Percentiles rank a stretch among this genome's conserved stretches.
Conservation (phyloP, 345 rosid genomes). For the Anacardium occidentale region DNA sequence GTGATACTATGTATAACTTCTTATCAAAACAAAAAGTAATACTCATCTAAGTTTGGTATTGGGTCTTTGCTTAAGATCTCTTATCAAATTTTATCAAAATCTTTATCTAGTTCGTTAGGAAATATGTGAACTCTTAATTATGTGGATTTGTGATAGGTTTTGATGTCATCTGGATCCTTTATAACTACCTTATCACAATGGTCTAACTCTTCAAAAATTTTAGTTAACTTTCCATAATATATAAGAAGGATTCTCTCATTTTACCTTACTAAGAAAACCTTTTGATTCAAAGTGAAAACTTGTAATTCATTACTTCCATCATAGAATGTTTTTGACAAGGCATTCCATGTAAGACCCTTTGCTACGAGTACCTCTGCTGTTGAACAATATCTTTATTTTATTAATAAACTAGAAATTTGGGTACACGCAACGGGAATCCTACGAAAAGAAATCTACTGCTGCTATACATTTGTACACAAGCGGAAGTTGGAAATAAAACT, state of each 20-base stretch:
- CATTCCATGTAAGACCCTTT: too few relatives aligned
- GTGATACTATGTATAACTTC: not conserved
- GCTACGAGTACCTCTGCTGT: too few relatives aligned
- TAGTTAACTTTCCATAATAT: not conserved
- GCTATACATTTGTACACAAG: too few relatives aligned
- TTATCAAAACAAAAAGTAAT: not conserved
- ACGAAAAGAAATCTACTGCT: too few relatives aligned
- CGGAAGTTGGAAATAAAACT: too few relatives aligned
- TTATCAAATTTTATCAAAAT: not conserved
- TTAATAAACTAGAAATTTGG: too few relatives aligned
- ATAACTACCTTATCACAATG: not conserved
- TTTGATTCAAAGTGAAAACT: too few relatives aligned
- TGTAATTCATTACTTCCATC: too few relatives aligned
- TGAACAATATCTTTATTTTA: too few relatives aligned
- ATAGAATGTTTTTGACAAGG: too few relatives aligned
- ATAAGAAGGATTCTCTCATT: not conserved
- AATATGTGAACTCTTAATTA: not conserved
- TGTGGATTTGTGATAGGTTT: not conserved
- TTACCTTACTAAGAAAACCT: too few relatives aligned
- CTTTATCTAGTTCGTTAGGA: not conserved
- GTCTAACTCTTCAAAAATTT: not conserved
- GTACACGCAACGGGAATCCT: too few relatives aligned
- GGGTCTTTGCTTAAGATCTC: not conserved
- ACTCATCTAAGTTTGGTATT: not conserved
- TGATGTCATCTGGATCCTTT: not conserved